Evolutionary conservation across 352 stramenopile species (phyloP).

Genomic region (Pseudoperonospora humuli): DNA sequence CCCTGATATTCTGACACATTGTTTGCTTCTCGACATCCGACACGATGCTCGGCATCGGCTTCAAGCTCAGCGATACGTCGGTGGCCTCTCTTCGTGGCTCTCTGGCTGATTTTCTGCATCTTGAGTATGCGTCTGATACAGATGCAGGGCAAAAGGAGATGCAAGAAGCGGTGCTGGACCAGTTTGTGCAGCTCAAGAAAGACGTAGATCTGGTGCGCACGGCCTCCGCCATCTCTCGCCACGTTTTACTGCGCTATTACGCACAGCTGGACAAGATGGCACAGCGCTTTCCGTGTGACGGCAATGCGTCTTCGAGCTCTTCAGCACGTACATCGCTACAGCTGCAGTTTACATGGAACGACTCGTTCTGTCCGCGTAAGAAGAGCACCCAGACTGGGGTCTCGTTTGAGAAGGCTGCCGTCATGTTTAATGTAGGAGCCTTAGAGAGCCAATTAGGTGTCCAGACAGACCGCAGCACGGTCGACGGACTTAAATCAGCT

Average conservation of each 20-base stretch:
- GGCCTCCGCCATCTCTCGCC: constrained; percentile 52
- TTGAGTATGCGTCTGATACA: constrained; percentile 46
- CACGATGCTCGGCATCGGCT: constrained; percentile 76
- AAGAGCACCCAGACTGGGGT: constrained; percentile 60
- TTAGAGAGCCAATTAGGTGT: constrained; percentile 78
- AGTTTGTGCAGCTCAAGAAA: constrained; percentile 48
- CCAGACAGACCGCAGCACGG: constrained; percentile 61
- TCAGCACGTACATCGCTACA: constrained; percentile 19
- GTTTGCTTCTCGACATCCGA: no score
- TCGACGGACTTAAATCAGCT: constrained; percentile 73
- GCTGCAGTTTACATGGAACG: constrained; percentile 86
- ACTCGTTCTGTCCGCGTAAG: constrained; percentile 86
- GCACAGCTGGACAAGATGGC: constrained; percentile 62
- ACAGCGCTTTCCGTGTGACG: constrained; percentile 47
- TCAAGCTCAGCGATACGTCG: constrained; percentile 64
- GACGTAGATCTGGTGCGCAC: constrained; percentile 69
- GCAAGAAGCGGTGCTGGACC: constrained; percentile 32
- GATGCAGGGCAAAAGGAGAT: background rate
- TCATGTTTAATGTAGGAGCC: constrained; percentile 86
- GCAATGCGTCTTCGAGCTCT: constrained; percentile 1
- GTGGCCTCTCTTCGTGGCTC: constrained; percentile 30
- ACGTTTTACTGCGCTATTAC: constrained; percentile 71
- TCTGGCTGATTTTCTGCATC: constrained; percentile 57
- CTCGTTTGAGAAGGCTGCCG: constrained; percentile 64
- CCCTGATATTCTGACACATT: no score